These are phyloP conservation scores for Suillus fuscotomentosus DNA, from an alignment of 768 basidiomycete genomes.

Conservation along the genomic window DNA sequence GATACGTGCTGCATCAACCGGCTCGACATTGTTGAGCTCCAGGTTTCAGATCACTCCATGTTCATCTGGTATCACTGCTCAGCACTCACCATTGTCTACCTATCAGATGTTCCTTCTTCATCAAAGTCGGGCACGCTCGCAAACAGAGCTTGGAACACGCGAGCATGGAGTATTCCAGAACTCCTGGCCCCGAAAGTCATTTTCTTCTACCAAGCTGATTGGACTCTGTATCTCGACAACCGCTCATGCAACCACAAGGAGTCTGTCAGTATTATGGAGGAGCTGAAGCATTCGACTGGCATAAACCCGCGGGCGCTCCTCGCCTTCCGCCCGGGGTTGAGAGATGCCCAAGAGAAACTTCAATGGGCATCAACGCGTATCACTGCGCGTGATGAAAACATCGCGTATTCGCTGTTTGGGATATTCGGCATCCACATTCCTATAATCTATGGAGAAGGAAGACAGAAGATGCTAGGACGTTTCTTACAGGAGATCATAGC, in stretches of 20 bases:
- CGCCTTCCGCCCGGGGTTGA: rapidly evolving
- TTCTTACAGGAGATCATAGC: not conserved
- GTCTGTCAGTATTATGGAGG: not conserved
- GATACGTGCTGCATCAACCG: not conserved
- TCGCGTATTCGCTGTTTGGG: not conserved
- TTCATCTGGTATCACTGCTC: not conserved
- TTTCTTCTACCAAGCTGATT: not conserved
- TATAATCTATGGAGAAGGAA: not conserved
- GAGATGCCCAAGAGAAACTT: not conserved
- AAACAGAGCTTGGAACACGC: not conserved
- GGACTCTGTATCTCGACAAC: not conserved
- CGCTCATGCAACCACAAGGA: not conserved
- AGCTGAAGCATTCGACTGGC: not conserved
- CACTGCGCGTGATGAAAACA: not conserved
- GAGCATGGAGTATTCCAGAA: not conserved
- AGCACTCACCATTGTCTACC: not conserved
- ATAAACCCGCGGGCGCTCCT: not conserved
- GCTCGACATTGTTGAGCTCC: not conserved
- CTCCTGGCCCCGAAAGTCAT: not conserved
- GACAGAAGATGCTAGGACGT: not conserved
- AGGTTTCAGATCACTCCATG: not conserved
- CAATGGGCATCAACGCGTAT: not conserved
- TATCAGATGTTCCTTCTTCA: not conserved
- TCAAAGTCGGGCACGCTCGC: not conserved
- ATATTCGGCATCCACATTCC: not conserved